Base-by-base conservation (phyloP, 2,329 filamentous ascomycete species). In the Colletotrichum endophyticum region DNA sequence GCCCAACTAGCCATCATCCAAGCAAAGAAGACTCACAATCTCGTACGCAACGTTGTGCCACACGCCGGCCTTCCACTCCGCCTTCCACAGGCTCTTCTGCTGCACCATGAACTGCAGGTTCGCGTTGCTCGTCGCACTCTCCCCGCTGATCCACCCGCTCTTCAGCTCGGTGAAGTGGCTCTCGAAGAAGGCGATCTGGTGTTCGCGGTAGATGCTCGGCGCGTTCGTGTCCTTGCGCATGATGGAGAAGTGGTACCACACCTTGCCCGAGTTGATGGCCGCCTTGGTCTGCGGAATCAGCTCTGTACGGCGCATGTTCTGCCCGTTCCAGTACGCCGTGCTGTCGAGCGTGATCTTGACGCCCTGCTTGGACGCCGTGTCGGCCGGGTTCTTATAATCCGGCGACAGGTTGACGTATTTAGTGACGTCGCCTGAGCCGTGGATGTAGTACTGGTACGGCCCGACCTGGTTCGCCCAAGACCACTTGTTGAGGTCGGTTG, bases 21-120 rank as follows among this genome's bases (percentile, higher is more conserved):
- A 34, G 22, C 15, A 57, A n/a, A 22, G 22, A 7, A 19, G 15
- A 81, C 85, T 75, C 78, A 88, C 87, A 76, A 95, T 94, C 82
- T 92, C 93, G 81, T 95, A 95, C 64, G 93, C 94, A 80, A 95
- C 88, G 82, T 95, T 95, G 83, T 95, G 93, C 94, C 94, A 95
- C 13, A 92, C 90, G 56, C 89, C 91, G 2, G 93, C 87, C 70
- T 87, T 87, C 83, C 93, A 92, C 77, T 90, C 87, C 2, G 88
- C 88, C 80, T 89, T 90, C 93, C 93, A 95, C 79, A 94, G 86
- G 66, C 88, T 89, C 79, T 88, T 85, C 19, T 92, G 89, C 76
- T 88, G 87, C 12, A 92, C 91, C 83, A 91, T 90, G 92, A 93
- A 95, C 79, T 91, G 90, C 78, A 95, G 87, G 78, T 89, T 88